Conservation (phyloP, 495 filamentous ascomycete species). For the Pseudotulostoma volvatum region DNA sequence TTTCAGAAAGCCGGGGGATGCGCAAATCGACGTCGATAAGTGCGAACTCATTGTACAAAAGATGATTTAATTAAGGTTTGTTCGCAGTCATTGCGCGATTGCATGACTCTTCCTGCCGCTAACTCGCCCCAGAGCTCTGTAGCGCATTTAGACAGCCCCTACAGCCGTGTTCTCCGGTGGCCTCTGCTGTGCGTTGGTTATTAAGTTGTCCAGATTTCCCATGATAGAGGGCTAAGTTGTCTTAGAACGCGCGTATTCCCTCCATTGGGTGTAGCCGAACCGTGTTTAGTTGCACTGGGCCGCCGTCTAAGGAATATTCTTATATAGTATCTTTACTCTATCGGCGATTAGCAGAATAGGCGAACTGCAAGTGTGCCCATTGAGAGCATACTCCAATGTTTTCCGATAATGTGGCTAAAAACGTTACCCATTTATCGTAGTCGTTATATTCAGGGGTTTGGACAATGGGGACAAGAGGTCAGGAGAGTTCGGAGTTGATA, state of each 20-base stretch:
- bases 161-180: too few relatives aligned
- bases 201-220: neutral
- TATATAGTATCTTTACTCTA: too few relatives aligned
- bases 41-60: too few relatives aligned
- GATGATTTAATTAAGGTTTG: too few relatives aligned
- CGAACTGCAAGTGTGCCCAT: neutral
- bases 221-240: neutral
- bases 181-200: neutral
- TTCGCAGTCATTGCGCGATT: too few relatives aligned
- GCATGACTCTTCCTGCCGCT: too few relatives aligned
- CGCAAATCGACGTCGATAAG: too few relatives aligned
- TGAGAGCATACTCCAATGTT: neutral
- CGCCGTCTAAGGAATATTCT: too few relatives aligned
- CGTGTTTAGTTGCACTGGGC: neutral
- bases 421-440: neutral
- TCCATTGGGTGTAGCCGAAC: neutral
- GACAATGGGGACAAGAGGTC: neutral
- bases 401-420: neutral
- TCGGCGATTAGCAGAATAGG: neutral
- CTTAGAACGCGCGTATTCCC: neutral
- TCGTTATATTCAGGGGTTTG: neutral
- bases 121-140: too few relatives aligned
- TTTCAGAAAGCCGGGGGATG: too few relatives aligned
- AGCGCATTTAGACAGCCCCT: too few relatives aligned
- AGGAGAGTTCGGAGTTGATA: neutral